A percentile compares a stretch with the other conserved stretches of the same genome.
Conservation (phyloP, 1,284 basidiomycete genomes). For the Cystobasidium slooffiae region DNA sequence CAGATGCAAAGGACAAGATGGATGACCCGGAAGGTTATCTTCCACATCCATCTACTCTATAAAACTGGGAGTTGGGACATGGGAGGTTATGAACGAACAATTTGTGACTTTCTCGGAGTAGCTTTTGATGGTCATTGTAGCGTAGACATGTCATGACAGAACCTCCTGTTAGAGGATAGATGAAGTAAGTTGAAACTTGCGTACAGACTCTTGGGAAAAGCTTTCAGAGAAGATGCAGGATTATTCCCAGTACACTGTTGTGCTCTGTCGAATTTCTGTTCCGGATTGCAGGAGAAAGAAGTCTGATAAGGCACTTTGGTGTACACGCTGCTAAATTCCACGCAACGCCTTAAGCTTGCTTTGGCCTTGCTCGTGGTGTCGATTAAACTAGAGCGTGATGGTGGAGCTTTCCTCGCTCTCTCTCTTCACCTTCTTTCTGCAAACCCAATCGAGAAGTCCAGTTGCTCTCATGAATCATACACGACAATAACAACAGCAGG, state of each 20-base stretch:
- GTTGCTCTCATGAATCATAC: no score
- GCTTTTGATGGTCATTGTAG: not conserved
- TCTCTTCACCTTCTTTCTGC: not conserved
- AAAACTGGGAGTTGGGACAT: not conserved
- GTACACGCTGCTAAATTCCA: no score
- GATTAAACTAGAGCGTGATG: not conserved
- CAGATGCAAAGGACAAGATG: conserved; percentile 1
- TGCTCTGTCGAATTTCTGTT: no score
- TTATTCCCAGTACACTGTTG: no score
- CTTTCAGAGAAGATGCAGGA: no score
- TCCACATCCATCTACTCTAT: conserved; percentile 1
- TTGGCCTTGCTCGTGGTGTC: no score
- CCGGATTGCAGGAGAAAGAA: no score
- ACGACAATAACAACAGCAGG: conserved; percentile 2
- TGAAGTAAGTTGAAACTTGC: no score
- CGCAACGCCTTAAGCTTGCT: no score
- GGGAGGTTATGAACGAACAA: not conserved
- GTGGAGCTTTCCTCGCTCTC: not conserved
- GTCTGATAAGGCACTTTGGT: no score
- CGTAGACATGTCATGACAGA: not conserved
- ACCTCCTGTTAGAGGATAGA: not conserved
- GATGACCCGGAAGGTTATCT: conserved; percentile 17
- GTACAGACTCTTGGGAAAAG: no score
- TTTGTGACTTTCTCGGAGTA: not conserved
- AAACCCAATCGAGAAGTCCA: not conserved